phyloP scores from a whole-genome alignment of 176 grass and related monocot species.

The Coix lacrymajobi region DNA sequence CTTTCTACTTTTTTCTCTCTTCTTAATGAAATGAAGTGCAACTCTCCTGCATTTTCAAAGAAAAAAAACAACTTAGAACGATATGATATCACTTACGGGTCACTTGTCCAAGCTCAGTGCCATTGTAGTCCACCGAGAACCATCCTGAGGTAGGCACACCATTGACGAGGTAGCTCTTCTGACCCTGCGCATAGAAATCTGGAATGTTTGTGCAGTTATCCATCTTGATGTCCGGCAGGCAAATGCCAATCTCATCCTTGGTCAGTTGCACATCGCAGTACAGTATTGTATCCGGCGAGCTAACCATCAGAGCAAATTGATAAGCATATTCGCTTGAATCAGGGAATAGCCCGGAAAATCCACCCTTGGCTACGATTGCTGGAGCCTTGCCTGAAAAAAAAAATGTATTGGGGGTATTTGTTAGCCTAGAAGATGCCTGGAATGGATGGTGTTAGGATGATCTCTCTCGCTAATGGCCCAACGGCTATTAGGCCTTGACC shows the following conservation, averaged over 20 bases:
- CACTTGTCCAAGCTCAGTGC: conserved; percentile 41
- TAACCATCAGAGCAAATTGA: conserved; percentile 19
- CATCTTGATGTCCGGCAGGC: conserved; percentile 68
- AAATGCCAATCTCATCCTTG: conserved; percentile 67
- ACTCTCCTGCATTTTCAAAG: background rate
- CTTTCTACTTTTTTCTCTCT: background rate
- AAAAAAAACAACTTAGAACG: background rate
- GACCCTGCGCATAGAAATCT: conserved; percentile 10
- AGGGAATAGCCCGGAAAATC: conserved; percentile 82
- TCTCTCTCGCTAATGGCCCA: too few species aligned
- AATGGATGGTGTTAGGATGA: too few species aligned
- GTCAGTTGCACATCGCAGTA: conserved; percentile 80
- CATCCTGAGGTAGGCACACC: conserved; percentile 46
- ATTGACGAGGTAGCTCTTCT: conserved; percentile 59
- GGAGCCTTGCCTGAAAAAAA: conserved; percentile 63
- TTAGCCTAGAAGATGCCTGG: background rate
- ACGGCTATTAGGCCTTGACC: too few species aligned
- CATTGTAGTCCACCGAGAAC: conserved; percentile 75
- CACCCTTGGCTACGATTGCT: conserved; percentile 64
- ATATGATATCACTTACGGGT: conserved; percentile 37
- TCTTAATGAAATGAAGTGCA: background rate
- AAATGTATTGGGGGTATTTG: background rate
- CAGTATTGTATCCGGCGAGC: conserved; percentile 46
- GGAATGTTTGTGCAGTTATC: conserved; percentile 63
- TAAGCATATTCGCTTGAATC: conserved; percentile 66